Percentiles rank a stretch among this genome's conserved stretches.
Conservation (phyloP, 2,329 filamentous ascomycete species). For the Curvularia lunata region DNA sequence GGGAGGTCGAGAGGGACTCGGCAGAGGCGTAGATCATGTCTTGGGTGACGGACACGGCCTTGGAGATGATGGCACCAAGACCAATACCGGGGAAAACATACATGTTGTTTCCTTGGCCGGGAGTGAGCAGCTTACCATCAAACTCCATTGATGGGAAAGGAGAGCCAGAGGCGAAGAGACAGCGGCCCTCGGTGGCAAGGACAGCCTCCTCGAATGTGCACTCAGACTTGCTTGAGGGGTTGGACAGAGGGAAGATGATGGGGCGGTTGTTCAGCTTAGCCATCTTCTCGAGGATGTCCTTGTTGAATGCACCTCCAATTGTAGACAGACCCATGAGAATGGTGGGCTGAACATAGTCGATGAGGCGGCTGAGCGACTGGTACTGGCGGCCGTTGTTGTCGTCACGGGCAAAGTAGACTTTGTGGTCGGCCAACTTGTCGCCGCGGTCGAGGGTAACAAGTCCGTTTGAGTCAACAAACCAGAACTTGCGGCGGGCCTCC, state of each 20-base stretch:
- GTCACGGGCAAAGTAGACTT: constrained; percentile 70
- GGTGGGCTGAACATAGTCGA: constrained; percentile 93
- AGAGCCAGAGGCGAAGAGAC: constrained; percentile 92
- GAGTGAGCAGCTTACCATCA: constrained; percentile 55
- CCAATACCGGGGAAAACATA: constrained; percentile 98
- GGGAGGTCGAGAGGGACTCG: constrained; percentile 75
- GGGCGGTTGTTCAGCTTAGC: constrained; percentile 72
- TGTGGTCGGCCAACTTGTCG: constrained; percentile 91
- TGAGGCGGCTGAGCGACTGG: constrained; percentile 85
- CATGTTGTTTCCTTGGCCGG: constrained; percentile 76
- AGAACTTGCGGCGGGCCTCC: constrained; percentile 89
- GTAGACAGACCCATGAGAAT: constrained; percentile 94
- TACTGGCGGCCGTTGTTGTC: constrained; percentile 70
- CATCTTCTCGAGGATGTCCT: constrained; percentile 74
- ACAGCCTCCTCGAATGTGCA: constrained; percentile 96
- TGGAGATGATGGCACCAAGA: constrained; percentile 88
- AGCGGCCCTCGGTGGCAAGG: constrained; percentile 86
- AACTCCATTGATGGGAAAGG: constrained; percentile 75
- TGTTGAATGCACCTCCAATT: constrained; percentile 92
- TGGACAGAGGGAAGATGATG: constrained; percentile 85
- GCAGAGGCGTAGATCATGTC: constrained; percentile 97
- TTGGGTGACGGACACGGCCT: constrained; percentile 85
- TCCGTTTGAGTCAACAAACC: constrained; percentile 95
- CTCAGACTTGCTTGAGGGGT: constrained; percentile 95
- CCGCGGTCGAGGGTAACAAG: constrained; percentile 92